Percentiles rank a stretch among this genome's conserved stretches.
Evolutionary conservation across 441 rosid genomes (phyloP).

Genomic region (Pelargonium exstipulatum): DNA sequence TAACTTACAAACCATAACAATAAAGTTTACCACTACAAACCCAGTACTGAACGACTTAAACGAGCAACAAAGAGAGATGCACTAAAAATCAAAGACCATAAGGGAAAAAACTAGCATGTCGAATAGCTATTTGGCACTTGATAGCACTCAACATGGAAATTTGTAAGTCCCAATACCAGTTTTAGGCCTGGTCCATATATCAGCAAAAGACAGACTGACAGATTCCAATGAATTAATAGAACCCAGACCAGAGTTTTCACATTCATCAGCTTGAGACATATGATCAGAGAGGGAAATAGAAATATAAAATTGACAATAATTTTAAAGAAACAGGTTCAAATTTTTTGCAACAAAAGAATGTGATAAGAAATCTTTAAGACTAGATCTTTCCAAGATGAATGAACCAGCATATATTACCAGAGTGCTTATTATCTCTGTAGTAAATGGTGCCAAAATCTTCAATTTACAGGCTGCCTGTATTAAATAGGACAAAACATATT

Average conservation of each 20-base stretch:
- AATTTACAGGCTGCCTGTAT: slow-evolving; percentile 40
- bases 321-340: neutral
- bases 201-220: neutral
- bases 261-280: neutral
- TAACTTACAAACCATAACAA: neutral
- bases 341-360: neutral
- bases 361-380: slow-evolving; percentile 4
- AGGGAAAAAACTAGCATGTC: neutral
- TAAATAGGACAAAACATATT: neutral
- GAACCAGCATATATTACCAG: slow-evolving; percentile 33
- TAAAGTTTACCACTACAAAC: neutral
- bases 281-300: neutral
- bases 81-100: neutral
- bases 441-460: slow-evolving; percentile 30
- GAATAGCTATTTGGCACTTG: neutral
- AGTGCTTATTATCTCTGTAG: slow-evolving; percentile 30
- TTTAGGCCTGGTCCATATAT: neutral
- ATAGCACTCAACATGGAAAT: neutral
- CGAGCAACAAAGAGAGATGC: too few species aligned
- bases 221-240: neutral
- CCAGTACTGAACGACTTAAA: neutral
- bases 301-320: neutral
- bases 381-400: neutral
- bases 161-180: neutral
- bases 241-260: neutral